phyloP scores from a whole-genome alignment of 169 alveolate genomes.

The Plasmodium falciparum region DNA sequence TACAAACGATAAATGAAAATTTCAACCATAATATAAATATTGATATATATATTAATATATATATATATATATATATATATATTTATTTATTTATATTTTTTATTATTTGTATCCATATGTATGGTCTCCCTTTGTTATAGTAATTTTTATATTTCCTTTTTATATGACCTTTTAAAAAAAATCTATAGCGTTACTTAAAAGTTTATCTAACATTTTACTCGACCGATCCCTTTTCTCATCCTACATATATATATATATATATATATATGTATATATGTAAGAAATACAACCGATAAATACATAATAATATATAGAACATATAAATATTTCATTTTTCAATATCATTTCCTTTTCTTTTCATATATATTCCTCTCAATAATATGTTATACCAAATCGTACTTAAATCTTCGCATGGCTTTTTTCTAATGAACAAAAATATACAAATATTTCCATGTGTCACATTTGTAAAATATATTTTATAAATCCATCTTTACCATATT shows the following conservation, averaged over 20 bases:
- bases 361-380: background rate
- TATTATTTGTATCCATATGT: no score
- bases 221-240: slow-evolving; percentile 29
- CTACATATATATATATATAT: background rate
- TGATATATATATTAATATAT: no score
- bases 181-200: slow-evolving; percentile 3
- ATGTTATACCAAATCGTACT: slow-evolving; percentile 37
- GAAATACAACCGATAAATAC: no score
- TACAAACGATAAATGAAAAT: no score
- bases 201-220: background rate
- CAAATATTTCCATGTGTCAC: background rate
- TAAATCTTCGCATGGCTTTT: slow-evolving; percentile 67
- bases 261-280: background rate
- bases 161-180: slow-evolving; percentile 14
- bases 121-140: no score
- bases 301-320: no score
- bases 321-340: background rate
- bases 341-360: background rate
- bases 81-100: no score
- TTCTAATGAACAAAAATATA: slow-evolving; percentile 10
- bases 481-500: no score
- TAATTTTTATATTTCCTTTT: background rate
- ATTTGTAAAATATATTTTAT: background rate
- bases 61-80: no score
- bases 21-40: no score